A percentile compares a stretch with the other conserved stretches of the same genome.
Conservation (phyloP, 1,139 yeast genomes). For the Hemisphaericaspora lyxosophila region DNA sequence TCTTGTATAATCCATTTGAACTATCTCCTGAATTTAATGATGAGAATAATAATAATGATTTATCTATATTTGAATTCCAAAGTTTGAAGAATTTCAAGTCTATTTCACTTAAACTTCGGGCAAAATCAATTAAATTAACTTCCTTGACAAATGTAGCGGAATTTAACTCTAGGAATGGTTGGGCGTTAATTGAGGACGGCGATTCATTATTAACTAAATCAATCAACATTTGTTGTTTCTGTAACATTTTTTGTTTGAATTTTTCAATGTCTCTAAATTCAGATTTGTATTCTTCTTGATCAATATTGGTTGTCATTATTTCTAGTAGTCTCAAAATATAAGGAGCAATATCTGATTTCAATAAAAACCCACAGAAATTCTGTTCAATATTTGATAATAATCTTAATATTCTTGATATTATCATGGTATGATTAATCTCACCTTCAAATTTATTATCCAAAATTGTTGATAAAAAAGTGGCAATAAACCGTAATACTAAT, state of each 20-base stretch:
- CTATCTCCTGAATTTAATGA: slow-evolving; percentile 19
- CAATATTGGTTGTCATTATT: slow-evolving; percentile 16
- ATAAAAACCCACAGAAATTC: slow-evolving; percentile 40
- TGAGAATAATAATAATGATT: slow-evolving; percentile 38
- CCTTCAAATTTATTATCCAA: slow-evolving; percentile 25
- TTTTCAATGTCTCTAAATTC: slow-evolving; percentile 10
- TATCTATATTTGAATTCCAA: slow-evolving; percentile 75
- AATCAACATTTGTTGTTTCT: slow-evolving; percentile 37
- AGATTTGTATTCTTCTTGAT: slow-evolving; percentile 9
- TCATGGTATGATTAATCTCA: slow-evolving; percentile 19
- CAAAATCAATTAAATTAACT: slow-evolving; percentile 49
- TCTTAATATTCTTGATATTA: slow-evolving; percentile 43
- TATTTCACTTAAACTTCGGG: slow-evolving; percentile 55
- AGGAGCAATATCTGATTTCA: slow-evolving; percentile 44
- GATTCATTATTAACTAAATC: slow-evolving; percentile 25
- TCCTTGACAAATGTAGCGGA: slow-evolving; percentile 40
- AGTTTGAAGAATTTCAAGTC: slow-evolving; percentile 54
- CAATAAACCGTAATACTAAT: slow-evolving; percentile 43
- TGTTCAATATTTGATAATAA: slow-evolving; percentile 33
- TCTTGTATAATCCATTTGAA: slow-evolving; percentile 34
- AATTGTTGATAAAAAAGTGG: slow-evolving; percentile 23
- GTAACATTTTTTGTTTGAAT: slow-evolving; percentile 35
- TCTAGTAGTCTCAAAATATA: slow-evolving; percentile 37
- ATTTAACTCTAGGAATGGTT: slow-evolving; percentile 35
- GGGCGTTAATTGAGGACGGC: slow-evolving; percentile 11